Evolutionary conservation across 1,284 basidiomycete genomes (phyloP).

Genomic region (Acaromyces ingoldii): DNA sequence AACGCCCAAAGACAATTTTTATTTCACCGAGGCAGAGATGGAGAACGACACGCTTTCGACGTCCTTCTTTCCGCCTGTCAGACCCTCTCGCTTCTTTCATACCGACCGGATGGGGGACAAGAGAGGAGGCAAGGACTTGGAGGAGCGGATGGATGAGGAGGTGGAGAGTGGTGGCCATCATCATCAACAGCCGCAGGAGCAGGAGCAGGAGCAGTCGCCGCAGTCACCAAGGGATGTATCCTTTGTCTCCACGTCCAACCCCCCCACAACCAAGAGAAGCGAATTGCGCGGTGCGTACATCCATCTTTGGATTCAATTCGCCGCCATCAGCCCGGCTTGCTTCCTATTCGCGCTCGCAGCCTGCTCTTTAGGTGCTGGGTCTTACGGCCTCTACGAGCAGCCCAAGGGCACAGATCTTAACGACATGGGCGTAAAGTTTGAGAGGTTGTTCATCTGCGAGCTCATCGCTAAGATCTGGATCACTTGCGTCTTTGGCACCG

Average conservation of each 20-base stretch:
- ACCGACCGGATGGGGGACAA: no score
- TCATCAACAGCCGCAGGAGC: not conserved
- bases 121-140: no score
- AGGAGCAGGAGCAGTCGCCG: not conserved
- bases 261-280: not conserved
- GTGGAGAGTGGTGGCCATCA: no score
- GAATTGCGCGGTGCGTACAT: not conserved
- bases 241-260: not conserved
- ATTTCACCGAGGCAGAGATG: not conserved
- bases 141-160: no score
- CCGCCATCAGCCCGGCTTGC: not conserved
- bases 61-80: not conserved
- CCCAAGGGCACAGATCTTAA: no score
- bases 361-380: not conserved
- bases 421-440: not conserved
- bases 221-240: not conserved
- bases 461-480: not conserved
- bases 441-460: not conserved
- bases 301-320: conserved; percentile 2
- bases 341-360: not conserved
- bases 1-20: not conserved
- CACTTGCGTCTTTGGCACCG: not conserved
- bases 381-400: not conserved
- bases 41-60: not conserved
- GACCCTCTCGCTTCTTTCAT: no score